These are phyloP conservation scores for Alternaria solani DNA, from an alignment of 2,329 filamentous ascomycete genomes.

Conservation along the genomic window DNA sequence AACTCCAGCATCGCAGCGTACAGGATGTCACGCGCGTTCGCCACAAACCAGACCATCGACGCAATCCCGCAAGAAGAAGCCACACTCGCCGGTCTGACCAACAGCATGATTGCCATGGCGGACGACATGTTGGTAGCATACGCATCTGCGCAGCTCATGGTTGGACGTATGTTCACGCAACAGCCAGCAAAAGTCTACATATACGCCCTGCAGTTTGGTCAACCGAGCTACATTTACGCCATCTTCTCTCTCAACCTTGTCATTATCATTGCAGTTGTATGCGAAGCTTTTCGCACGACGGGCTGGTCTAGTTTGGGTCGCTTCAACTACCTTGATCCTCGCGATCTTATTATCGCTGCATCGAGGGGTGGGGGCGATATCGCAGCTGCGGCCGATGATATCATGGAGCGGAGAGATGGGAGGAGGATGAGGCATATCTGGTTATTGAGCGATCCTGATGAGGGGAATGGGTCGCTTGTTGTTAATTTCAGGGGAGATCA, in stretches of 20 bases:
- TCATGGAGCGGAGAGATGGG: constrained; percentile 20
- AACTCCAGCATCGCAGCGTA: constrained; percentile 44
- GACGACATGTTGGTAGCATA: constrained; percentile 45
- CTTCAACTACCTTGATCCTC: constrained; percentile 43
- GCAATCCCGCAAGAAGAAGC: constrained; percentile 28
- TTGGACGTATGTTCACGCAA: constrained; percentile 29
- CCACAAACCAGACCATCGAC: constrained; percentile 9
- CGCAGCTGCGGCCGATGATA: constrained; percentile 29
- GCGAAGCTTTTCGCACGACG: constrained; percentile 32
- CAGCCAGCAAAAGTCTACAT: constrained; percentile 26
- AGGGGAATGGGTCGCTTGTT: constrained; percentile 32
- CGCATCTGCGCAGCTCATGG: constrained; percentile 47
- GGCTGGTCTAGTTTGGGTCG: constrained; percentile 33
- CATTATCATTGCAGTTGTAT: constrained; percentile 34
- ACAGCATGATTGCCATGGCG: constrained; percentile 36
- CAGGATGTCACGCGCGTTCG: constrained; percentile 30
- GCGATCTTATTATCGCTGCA: constrained; percentile 40
- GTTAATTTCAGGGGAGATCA: constrained; percentile 31
- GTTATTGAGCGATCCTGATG: constrained; percentile 36
- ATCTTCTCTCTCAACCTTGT: constrained; percentile 38
- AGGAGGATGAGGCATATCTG: constrained; percentile 29
- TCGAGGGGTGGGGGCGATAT: constrained; percentile 30
- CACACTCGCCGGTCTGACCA: constrained; percentile 35
- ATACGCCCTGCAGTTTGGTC: constrained; percentile 35
- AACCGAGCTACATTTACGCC: constrained; percentile 40